Percentiles rank a stretch among this genome's conserved stretches.
phyloP scores from a whole-genome alignment of 352 stramenopile species.

The Hyaloperonospora brassicae region DNA sequence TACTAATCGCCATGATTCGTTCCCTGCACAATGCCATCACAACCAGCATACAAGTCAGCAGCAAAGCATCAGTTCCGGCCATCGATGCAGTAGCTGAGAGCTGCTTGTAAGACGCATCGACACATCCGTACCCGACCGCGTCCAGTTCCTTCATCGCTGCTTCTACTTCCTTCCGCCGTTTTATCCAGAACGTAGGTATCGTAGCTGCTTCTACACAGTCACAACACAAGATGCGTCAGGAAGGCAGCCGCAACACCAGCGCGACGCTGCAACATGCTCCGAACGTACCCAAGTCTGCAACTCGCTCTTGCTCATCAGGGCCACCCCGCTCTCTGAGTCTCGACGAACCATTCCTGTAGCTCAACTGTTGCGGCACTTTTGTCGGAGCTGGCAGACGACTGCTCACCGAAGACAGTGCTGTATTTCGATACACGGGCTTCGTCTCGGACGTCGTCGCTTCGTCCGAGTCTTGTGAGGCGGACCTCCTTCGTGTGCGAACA shows the following conservation, averaged over 20 bases:
- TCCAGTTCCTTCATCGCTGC: constrained; percentile 31
- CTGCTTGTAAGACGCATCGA: not conserved
- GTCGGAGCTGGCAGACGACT: constrained; percentile 22
- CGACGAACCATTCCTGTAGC: not conserved
- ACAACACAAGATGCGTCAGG: not conserved
- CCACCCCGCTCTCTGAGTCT: constrained; percentile 8
- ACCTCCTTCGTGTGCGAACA: constrained; percentile 15
- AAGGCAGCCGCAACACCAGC: not conserved
- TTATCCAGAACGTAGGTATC: constrained; percentile 34
- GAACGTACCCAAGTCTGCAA: constrained; percentile 14
- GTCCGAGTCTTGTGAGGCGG: constrained; percentile 14
- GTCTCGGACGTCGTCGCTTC: constrained; percentile 1
- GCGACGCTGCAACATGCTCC: not conserved
- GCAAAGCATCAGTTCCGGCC: no score
- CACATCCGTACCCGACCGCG: constrained; percentile 29
- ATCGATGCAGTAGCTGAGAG: not conserved
- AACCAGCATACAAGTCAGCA: not conserved
- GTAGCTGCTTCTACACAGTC: constrained; percentile 11
- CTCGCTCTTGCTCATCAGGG: constrained; percentile 4
- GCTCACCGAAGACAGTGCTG: constrained; percentile 3
- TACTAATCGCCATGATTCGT: constrained; percentile 11
- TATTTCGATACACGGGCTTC: constrained; percentile 13
- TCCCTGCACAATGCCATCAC: constrained; percentile 12
- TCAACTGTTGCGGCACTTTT: constrained; percentile 13
- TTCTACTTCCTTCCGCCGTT: constrained; percentile 25